A percentile compares a stretch with the other conserved stretches of the same genome.
These are phyloP conservation scores for Zhuliangozyma parablackwelliae DNA, from an alignment of 1,139 yeast genomes.

Conservation along the genomic window DNA sequence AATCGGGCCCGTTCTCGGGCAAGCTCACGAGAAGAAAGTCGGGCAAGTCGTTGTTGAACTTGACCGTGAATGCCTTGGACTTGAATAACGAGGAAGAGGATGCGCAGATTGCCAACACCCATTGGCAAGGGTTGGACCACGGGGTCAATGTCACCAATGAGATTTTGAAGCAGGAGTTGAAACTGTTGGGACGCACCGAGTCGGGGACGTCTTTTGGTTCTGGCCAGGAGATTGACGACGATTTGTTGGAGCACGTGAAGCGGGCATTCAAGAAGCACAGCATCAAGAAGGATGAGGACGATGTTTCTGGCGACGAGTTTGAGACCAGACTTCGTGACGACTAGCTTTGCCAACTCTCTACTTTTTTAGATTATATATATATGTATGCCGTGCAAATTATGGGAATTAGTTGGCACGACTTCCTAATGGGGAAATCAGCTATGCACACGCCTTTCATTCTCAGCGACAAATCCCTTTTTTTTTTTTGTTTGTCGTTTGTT, in stretches of 20 bases:
- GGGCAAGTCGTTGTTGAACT: conserved; percentile 62
- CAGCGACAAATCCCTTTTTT: neutral
- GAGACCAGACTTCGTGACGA: conserved; percentile 39
- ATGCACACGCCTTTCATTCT: too few species aligned
- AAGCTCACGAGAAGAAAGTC: conserved; percentile 61
- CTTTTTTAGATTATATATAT: too few species aligned
- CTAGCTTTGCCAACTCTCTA: neutral
- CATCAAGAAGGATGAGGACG: conserved; percentile 33
- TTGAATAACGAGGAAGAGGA: conserved; percentile 56
- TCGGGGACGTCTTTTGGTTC: conserved; percentile 37
- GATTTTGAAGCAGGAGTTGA: conserved; percentile 18
- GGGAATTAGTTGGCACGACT: too few species aligned
- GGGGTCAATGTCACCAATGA: conserved; percentile 18
- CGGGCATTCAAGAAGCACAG: conserved; percentile 49
- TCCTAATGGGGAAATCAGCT: too few species aligned
- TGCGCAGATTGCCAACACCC: conserved; percentile 15
- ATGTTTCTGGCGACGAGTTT: conserved; percentile 52
- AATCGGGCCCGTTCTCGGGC: conserved; percentile 52
- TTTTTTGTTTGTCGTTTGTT: neutral
- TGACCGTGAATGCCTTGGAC: conserved; percentile 65
- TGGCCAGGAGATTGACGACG: conserved; percentile 24
- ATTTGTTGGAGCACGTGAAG: conserved; percentile 48
- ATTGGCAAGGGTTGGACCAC: conserved; percentile 12
- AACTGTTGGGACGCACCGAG: conserved; percentile 24
- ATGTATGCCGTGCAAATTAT: too few species aligned